phyloP scores from a whole-genome alignment of 306 rosid species.

The Rubus parviflorus region DNA sequence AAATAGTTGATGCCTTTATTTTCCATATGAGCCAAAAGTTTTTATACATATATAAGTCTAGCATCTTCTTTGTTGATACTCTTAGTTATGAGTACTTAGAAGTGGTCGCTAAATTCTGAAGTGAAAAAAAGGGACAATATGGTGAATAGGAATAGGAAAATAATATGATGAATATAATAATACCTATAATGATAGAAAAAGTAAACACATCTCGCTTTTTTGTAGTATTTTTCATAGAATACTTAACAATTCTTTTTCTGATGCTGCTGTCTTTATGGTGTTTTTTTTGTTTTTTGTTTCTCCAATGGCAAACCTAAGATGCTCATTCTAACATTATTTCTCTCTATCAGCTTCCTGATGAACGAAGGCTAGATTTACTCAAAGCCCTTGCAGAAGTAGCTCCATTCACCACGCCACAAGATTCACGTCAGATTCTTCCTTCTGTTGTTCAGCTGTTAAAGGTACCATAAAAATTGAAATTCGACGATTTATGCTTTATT shows the following conservation, averaged over 20 bases:
- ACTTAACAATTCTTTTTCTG: neutral
- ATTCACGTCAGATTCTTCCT: conserved; percentile 97
- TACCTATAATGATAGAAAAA: neutral
- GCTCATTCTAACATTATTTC: neutral
- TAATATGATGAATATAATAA: neutral
- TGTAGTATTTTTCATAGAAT: neutral
- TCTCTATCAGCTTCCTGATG: conserved; percentile 79
- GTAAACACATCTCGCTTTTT: neutral
- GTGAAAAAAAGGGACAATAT: neutral
- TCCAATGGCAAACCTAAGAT: neutral
- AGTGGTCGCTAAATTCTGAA: neutral
- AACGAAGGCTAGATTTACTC: conserved; percentile 86
- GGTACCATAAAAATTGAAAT: conserved; percentile 37
- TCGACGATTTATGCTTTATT: neutral
- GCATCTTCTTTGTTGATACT: neutral
- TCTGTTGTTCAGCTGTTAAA: conserved; percentile 82
- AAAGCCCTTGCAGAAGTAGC: conserved; percentile 94
- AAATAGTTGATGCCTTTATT: neutral
- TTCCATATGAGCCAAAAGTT: neutral
- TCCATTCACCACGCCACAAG: conserved; percentile 84
- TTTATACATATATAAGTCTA: neutral
- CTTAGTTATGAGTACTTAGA: neutral
- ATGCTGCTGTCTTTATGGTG: conserved; percentile 1
- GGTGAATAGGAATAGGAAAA: neutral
- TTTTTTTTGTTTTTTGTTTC: neutral